A percentile compares a stretch with the other conserved stretches of the same genome.
Evolutionary conservation across 2,329 filamentous ascomycete species (phyloP).

Genomic region (Aspergillus persii): DNA sequence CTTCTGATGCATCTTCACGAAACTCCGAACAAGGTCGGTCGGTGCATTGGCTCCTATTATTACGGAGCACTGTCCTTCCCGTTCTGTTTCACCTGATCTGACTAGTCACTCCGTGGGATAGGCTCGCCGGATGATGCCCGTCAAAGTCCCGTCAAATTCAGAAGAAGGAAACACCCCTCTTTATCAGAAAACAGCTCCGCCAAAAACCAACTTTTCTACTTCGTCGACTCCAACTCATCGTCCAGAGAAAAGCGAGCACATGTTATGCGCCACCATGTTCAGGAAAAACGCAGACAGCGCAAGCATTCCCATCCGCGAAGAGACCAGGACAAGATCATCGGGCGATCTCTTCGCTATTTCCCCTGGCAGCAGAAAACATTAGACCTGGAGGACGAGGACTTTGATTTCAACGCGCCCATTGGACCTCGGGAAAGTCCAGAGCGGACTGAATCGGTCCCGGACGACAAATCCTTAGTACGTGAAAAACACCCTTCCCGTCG

Average conservation of each 20-base stretch:
- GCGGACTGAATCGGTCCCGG: background rate
- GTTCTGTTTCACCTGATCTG: conserved; percentile 3
- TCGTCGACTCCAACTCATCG: conserved; percentile 41
- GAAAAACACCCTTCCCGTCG: background rate
- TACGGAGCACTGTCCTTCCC: background rate
- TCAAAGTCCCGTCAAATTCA: conserved; percentile 18
- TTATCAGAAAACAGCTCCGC: conserved; percentile 18
- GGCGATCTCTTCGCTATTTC: conserved; percentile 17
- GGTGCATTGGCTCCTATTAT: background rate
- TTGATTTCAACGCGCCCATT: background rate
- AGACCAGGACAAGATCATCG: conserved; percentile 14
- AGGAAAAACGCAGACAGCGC: conserved; percentile 38
- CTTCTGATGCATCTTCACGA: conserved; percentile 6
- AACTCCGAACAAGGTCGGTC: conserved; percentile 17
- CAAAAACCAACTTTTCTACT: conserved; percentile 39
- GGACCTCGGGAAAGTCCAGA: background rate
- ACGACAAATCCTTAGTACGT: conserved; percentile 2
- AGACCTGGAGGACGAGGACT: conserved; percentile 1
- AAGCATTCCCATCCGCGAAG: conserved; percentile 24
- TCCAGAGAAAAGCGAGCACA: conserved; percentile 44
- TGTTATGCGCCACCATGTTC: conserved; percentile 47
- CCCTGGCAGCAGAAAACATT: conserved; percentile 25
- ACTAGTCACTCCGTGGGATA: conserved; percentile 12
- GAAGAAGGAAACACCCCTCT: conserved; percentile 28
- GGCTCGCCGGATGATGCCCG: conserved; percentile 17